Conservation (phyloP, 257 asterid species). For the Solanum virginianum region DNA sequence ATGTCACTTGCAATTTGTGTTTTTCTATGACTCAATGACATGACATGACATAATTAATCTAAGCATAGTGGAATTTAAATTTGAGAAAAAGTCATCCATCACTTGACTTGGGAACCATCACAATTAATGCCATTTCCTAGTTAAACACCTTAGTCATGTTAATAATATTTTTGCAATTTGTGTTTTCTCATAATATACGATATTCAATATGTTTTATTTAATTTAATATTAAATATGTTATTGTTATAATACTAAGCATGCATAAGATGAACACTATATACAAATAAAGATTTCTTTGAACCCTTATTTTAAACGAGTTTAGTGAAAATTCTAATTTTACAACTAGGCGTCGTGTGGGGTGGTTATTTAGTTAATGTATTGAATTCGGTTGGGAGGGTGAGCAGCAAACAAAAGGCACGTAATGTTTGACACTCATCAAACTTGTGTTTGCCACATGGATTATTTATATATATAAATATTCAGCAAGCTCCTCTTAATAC, state of each 20-base stretch:
- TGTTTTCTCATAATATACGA: not conserved
- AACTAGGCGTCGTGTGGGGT: no score
- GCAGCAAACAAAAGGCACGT: not conserved
- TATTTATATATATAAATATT: not conserved
- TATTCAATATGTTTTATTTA: no score
- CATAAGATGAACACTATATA: not conserved
- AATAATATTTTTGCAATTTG: not conserved
- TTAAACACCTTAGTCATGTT: not conserved
- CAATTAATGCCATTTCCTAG: not conserved
- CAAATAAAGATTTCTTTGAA: no score
- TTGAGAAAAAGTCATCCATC: not conserved
- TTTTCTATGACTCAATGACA: not conserved
- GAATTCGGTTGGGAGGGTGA: not conserved
- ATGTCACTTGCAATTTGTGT: not conserved
- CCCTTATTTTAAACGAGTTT: accelerated
- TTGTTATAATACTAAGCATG: not conserved
- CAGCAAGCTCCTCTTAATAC: not conserved
- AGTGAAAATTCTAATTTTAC: no score
- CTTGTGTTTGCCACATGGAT: not conserved
- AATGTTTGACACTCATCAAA: not conserved
- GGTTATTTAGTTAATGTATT: not conserved
- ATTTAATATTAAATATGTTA: no score
- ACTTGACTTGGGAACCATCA: not conserved
- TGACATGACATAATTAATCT: not conserved
- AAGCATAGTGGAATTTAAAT: not conserved